Base-by-base conservation (phyloP, 73 alveolate species). In the Breviolum minutum region DNA sequence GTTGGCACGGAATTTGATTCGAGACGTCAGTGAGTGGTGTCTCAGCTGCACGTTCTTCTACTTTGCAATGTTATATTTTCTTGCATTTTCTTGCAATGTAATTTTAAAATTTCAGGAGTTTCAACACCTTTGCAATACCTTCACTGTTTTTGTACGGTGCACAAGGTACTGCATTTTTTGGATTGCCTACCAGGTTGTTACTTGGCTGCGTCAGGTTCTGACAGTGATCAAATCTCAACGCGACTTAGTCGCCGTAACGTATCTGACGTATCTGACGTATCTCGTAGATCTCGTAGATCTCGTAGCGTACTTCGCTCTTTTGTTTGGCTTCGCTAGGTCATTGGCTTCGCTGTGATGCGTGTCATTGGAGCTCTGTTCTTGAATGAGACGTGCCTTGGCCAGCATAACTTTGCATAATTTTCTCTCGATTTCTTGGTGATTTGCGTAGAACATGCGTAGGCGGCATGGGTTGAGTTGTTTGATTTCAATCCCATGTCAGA, bases 301-400 rank as follows among this genome's bases (percentile, higher is more conserved):
- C n/a, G n/a, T n/a, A n/a, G n/a, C n/a, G n/a, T n/a, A n/a, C n/a
- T n/a, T n/a, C n/a, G n/a, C n/a, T n/a, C n/a, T n/a, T n/a, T n/a
- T n/a, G n/a, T n/a, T n/a, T n/a, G n/a, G n/a, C 32, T 11, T 19
- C 27, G 27, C 14, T 20, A 87, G 95, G 96, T 89, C 86, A 89
- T 89, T 61, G 96, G 96, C 29, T 89, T 89, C 87, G 96, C 96
- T n/a, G 96, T 89, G 87, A 89, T 89, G 96, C 85, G 96, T 14
- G 96, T 89, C 96, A 89, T 89, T 27, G 96, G 96, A 66, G 96
- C 96, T 17, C 66, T 89, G 73, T 89, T 89, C 96, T 77, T 89
- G 61, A 89, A 89, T 71, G 96, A 89, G 60, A 89, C 96, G 95
- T 27, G n/a, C 69, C 95, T 87, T 48, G 84, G 14, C 24, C n/a